phyloP scores from a whole-genome alignment of 139 green algal genomes.

The Ettlia oleoabundans region DNA sequence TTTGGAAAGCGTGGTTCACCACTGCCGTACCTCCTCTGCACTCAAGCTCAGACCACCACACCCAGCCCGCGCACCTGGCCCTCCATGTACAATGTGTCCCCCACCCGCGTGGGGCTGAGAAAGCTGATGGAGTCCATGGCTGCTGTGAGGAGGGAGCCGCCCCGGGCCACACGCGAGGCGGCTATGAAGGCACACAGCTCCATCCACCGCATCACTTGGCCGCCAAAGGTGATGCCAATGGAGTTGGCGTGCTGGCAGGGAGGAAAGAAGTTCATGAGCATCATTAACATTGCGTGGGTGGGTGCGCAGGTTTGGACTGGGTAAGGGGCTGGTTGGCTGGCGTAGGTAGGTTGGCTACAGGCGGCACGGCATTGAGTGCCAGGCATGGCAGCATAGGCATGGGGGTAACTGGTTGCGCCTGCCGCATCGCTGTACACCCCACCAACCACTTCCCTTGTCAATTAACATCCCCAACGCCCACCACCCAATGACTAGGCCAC shows the following conservation, averaged over 20 bases:
- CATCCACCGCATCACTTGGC: slow-evolving; percentile 76
- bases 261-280: not conserved
- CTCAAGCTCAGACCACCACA: not conserved
- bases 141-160: slow-evolving; percentile 70
- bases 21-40: not conserved
- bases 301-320: no score
- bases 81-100: slow-evolving; percentile 81
- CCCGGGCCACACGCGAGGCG: slow-evolving; percentile 68
- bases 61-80: slow-evolving; percentile 55
- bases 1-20: not conserved
- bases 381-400: no score
- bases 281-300: no score
- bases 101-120: slow-evolving; percentile 67
- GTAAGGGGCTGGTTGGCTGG: no score
- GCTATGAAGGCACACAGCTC: slow-evolving; percentile 85
- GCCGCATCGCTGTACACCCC: no score
- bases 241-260: slow-evolving; percentile 78
- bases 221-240: slow-evolving; percentile 82
- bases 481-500: no score
- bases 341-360: no score
- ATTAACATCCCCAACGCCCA: no score
- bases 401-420: no score
- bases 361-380: no score
- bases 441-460: no score
- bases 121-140: slow-evolving; percentile 82